Evolutionary conservation across 2,329 filamentous ascomycete genomes (phyloP).

Genomic region (Colletotrichum somersetense): DNA sequence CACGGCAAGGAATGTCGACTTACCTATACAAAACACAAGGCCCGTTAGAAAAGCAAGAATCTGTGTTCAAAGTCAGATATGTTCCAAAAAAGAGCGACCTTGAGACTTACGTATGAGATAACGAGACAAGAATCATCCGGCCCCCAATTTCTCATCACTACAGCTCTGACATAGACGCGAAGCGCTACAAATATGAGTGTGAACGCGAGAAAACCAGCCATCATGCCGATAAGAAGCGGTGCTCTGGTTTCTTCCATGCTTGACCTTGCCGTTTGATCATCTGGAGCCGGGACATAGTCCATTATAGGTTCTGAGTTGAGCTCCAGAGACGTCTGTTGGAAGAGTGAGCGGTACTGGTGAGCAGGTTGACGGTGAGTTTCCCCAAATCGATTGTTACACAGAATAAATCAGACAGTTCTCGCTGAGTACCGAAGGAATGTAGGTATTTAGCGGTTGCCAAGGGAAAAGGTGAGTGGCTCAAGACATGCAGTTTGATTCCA

Average conservation of each 20-base stretch:
- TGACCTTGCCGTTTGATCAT: not conserved
- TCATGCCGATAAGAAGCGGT: constrained; percentile 17
- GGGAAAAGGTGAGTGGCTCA: not conserved
- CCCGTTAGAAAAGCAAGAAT: constrained; percentile 18
- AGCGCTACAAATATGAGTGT: constrained; percentile 25
- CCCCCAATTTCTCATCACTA: constrained; percentile 32
- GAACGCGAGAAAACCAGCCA: constrained; percentile 6
- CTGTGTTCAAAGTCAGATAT: not conserved
- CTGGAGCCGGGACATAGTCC: not conserved
- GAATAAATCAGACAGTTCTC: not conserved
- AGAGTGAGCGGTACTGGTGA: not conserved
- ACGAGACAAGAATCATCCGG: constrained; percentile 22
- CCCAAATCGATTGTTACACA: not conserved
- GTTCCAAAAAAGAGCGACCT: not conserved
- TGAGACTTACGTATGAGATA: constrained; percentile 23
- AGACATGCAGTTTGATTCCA: not conserved
- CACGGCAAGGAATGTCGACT: not conserved
- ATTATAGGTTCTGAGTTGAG: not conserved
- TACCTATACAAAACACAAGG: constrained; percentile 8
- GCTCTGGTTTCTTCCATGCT: constrained; percentile 12
- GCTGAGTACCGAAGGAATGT: no score
- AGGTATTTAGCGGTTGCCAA: no score
- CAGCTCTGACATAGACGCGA: constrained; percentile 26
- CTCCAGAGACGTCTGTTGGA: not conserved
- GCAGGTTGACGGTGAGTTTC: not conserved